Base-by-base conservation (phyloP, 2,329 filamentous ascomycete genomes). In the Metarhizium anisopliae region DNA sequence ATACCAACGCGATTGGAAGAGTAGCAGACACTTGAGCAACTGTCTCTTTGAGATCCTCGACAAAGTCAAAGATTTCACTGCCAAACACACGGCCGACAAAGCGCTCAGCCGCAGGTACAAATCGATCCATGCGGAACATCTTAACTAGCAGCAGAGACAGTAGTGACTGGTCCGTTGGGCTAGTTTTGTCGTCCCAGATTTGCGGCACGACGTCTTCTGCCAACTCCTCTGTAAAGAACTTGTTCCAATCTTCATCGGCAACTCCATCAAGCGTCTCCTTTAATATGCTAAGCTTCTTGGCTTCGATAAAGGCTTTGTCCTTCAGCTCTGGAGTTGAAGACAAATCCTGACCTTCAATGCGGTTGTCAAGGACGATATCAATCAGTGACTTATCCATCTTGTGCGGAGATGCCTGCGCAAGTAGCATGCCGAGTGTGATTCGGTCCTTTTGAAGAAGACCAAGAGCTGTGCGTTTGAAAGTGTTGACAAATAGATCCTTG, bases 381-480 rank as follows among this genome's bases (percentile, higher is more conserved):
- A 99, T 87, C 58, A 96, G 78, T 13, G 80, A 79, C 77, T 92
- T 94, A 70, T 99, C 90, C 88, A 97, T 96, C 64, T 89, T 84
- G 75, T 93, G 96, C 0, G 94, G 94, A n/a, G 93, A 89, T 5
- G 93, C 94, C 72, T 97, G 94, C 6, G 92, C 91, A 49, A 99
- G 84, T 53, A 99, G 83, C 82, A 99, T 93, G 35, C 92, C 95
- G 51, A 99, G 81, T 0, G 93, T 96, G 62, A 99, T 87, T 50
- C 90, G 86, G 67, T 99, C 94, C 70, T 92, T 96, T 67, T 99
- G 94, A 58, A 97, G 79, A 53, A 99, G 75, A 55, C 93, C 90
- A 14, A 96, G 79, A 5, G 92, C 93, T n/a, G 95, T 99, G 60
- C 94, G 86, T 70, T 92, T 89, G 73, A 94, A 97, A 1, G 92